Conservation (phyloP, 768 basidiomycete species). For the Lactarius sp. region DNA sequence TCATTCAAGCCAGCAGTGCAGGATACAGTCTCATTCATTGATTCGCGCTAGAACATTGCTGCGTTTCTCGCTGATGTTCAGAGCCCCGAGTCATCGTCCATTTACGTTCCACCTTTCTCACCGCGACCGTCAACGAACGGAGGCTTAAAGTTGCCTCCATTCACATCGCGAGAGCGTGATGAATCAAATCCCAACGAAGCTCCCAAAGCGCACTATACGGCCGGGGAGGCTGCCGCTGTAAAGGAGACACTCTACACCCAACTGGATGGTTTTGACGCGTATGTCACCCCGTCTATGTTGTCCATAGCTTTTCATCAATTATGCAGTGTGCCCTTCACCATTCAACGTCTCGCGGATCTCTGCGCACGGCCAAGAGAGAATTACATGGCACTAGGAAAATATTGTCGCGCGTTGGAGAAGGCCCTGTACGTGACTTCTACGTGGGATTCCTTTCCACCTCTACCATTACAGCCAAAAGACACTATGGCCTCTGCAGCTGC, state of each 20-base stretch:
- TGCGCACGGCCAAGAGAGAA: slow-evolving; percentile 61
- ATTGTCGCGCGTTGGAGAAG: slow-evolving; percentile 81
- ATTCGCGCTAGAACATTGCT: slow-evolving; percentile 32
- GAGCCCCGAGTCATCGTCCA: slow-evolving; percentile 31
- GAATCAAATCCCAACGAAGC: slow-evolving; percentile 48
- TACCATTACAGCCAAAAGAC: slow-evolving; percentile 37
- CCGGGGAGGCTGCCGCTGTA: slow-evolving; percentile 53
- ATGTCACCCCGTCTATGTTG: slow-evolving; percentile 29
- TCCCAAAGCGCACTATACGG: slow-evolving; percentile 56
- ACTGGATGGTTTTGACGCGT: slow-evolving; percentile 75
- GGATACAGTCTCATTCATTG: background rate
- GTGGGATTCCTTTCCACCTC: slow-evolving; percentile 66
- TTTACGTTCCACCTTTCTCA: slow-evolving; percentile 38
- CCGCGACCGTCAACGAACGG: slow-evolving; percentile 42
- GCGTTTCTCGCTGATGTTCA: slow-evolving; percentile 32
- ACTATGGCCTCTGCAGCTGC: slow-evolving; percentile 30
- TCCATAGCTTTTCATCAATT: background rate
- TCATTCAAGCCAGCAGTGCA: slow-evolving; percentile 9
- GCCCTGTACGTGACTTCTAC: slow-evolving; percentile 80
- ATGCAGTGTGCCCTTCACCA: slow-evolving; percentile 72
- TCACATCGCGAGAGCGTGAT: slow-evolving; percentile 53
- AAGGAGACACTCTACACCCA: slow-evolving; percentile 55
- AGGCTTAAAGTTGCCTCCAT: slow-evolving; percentile 68
- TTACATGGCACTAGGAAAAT: slow-evolving; percentile 80
- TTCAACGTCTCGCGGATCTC: slow-evolving; percentile 85